These are phyloP conservation scores for Botryotinia convoluta DNA, from an alignment of 2,329 filamentous ascomycete genomes.

Conservation along the genomic window DNA sequence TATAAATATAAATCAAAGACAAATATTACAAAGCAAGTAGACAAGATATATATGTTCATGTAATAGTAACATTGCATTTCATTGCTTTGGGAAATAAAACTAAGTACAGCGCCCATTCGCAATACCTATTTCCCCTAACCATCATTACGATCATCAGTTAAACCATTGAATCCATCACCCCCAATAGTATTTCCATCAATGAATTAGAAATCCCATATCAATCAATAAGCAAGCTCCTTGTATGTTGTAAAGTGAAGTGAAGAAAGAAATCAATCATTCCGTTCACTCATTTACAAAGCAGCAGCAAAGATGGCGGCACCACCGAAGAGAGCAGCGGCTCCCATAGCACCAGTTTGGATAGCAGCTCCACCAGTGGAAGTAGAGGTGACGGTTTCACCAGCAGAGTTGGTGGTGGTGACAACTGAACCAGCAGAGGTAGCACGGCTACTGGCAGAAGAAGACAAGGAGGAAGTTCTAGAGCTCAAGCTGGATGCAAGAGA, in stretches of 20 bases:
- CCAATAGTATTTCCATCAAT: neutral
- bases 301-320: conserved; percentile 33
- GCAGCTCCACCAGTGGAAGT: conserved; percentile 26
- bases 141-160: conserved; percentile 12
- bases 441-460: conserved; percentile 17
- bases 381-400: conserved; percentile 5
- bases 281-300: conserved; percentile 27
- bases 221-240: neutral
- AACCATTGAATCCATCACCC: neutral
- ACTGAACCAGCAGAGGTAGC: conserved; percentile 4
- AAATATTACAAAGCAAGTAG: conserved; percentile 18
- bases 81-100: too few species aligned
- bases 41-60: conserved; percentile 10
- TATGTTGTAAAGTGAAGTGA: neutral
- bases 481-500: conserved; percentile 18
- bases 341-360: conserved; percentile 33
- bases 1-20: neutral
- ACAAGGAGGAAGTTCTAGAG: conserved; percentile 18
- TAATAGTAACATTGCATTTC: too few species aligned
- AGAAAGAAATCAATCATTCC: conserved; percentile 3
- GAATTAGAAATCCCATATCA: neutral
- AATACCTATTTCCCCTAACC: neutral
- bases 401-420: conserved; percentile 9
- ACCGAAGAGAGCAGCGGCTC: conserved; percentile 34
- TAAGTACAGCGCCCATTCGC: neutral